These are phyloP conservation scores for Raffaelea arxii DNA, from an alignment of 2,329 filamentous ascomycete genomes.

Conservation along the genomic window DNA sequence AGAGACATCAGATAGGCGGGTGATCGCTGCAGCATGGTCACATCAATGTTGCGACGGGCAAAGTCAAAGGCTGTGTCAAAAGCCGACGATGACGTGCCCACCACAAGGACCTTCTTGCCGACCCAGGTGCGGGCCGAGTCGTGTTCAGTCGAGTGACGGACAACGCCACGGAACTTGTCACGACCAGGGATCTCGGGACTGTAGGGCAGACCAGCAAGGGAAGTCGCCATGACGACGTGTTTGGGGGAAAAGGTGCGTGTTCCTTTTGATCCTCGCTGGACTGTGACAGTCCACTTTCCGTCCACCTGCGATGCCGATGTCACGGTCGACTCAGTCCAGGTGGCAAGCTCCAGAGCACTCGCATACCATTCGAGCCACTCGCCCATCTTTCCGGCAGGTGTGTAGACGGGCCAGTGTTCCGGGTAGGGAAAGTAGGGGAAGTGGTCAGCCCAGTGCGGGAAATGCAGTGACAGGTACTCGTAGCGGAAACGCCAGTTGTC, in stretches of 20 bases:
- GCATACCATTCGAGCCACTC: conserved; percentile 35
- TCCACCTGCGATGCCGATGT: background rate
- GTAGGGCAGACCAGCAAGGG: background rate
- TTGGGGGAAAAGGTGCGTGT: background rate
- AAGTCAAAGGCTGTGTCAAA: background rate
- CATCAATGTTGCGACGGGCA: background rate
- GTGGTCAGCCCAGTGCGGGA: conserved; percentile 22
- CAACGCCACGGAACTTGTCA: background rate
- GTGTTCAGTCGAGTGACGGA: background rate
- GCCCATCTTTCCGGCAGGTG: conserved; percentile 31
- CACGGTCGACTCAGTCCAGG: conserved; percentile 19
- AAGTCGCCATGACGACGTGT: background rate
- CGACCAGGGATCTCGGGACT: background rate
- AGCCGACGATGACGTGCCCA: background rate
- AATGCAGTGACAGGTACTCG: conserved; percentile 10
- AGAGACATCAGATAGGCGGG: background rate
- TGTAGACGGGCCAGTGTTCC: conserved; percentile 20
- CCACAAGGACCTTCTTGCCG: background rate
- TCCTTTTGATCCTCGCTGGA: conserved; percentile 18
- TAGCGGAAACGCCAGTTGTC: conserved; percentile 38
- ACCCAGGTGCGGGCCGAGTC: background rate
- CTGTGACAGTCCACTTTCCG: conserved; percentile 43
- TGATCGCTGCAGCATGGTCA: background rate
- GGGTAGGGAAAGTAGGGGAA: conserved; percentile 29
- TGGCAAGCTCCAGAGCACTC: conserved; percentile 29